These are phyloP conservation scores for Citrus hindsii DNA, from an alignment of 345 rosid genomes.

Conservation along the genomic window DNA sequence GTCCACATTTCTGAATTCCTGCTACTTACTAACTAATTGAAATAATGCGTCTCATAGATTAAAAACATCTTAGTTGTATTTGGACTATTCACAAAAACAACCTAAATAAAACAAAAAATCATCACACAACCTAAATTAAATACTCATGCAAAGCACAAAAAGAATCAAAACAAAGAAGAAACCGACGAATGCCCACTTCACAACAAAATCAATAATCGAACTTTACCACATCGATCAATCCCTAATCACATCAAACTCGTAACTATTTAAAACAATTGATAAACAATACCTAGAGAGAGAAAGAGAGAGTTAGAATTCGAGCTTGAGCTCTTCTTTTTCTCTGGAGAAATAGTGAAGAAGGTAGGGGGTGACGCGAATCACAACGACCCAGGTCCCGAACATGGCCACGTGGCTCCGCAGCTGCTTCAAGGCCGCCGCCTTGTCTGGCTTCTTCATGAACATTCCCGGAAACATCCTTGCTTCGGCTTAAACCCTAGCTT, in stretches of 20 bases:
- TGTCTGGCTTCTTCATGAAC: constrained; percentile 81
- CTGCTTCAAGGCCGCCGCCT: constrained; percentile 82
- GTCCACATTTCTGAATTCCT: neutral
- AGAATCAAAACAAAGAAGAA: neutral
- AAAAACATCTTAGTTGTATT: neutral
- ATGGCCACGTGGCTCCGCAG: constrained; percentile 48
- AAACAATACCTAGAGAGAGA: constrained; percentile 16
- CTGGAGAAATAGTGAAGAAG: constrained; percentile 60
- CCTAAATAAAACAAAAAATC: too few species aligned
- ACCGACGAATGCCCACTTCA: too few species aligned
- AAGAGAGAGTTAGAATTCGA: constrained; percentile 43
- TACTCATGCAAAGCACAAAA: neutral
- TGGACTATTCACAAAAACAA: too few species aligned
- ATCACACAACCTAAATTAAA: neutral
- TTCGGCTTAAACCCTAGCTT: constrained; percentile 23
- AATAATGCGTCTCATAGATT: neutral
- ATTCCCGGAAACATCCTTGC: constrained; percentile 73
- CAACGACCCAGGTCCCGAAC: constrained; percentile 64
- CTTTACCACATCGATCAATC: too few species aligned
- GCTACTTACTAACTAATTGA: too few species aligned
- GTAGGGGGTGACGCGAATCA: constrained; percentile 65
- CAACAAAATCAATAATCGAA: too few species aligned
- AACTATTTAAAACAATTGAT: neutral
- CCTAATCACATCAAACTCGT: neutral
- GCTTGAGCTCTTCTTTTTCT: constrained; percentile 73